A percentile compares a stretch with the other conserved stretches of the same genome.
phyloP scores from a whole-genome alignment of 2,329 filamentous ascomycete species.

The Talaromyces sp. region DNA sequence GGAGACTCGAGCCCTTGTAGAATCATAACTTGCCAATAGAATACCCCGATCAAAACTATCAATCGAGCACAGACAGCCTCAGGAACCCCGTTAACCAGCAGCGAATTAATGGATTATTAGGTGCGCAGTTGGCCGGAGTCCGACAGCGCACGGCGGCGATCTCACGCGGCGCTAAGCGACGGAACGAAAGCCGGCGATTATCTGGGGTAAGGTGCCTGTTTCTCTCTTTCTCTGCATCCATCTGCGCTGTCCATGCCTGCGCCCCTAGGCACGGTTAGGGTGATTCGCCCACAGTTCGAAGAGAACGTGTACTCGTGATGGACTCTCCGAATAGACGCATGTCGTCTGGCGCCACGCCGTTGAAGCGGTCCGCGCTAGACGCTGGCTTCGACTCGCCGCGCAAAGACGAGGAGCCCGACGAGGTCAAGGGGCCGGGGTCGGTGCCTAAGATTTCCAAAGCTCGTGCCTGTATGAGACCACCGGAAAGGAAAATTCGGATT shows the following conservation, averaged over 20 bases:
- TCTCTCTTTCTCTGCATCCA: neutral
- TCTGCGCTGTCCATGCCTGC: neutral
- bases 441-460: slow-evolving; percentile 37
- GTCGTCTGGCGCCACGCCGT: slow-evolving; percentile 18
- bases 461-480: slow-evolving; percentile 31
- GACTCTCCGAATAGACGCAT: slow-evolving; percentile 2
- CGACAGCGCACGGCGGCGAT: neutral
- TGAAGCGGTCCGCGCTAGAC: slow-evolving; percentile 33
- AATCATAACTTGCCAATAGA: neutral
- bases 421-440: slow-evolving; percentile 10
- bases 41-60: neutral
- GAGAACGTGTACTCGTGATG: neutral
- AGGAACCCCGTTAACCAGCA: neutral
- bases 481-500: neutral
- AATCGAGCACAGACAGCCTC: neutral
- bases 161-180: neutral
- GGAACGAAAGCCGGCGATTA: neutral
- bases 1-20: neutral
- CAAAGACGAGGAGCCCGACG: slow-evolving; percentile 19
- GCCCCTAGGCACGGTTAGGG: neutral
- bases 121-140: neutral
- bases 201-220: neutral
- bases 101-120: neutral
- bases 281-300: neutral
- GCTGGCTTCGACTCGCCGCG: slow-evolving; percentile 28